These are phyloP conservation scores for Hydrangea macrophylla DNA, from an alignment of 148 eudicot species.

Conservation along the genomic window DNA sequence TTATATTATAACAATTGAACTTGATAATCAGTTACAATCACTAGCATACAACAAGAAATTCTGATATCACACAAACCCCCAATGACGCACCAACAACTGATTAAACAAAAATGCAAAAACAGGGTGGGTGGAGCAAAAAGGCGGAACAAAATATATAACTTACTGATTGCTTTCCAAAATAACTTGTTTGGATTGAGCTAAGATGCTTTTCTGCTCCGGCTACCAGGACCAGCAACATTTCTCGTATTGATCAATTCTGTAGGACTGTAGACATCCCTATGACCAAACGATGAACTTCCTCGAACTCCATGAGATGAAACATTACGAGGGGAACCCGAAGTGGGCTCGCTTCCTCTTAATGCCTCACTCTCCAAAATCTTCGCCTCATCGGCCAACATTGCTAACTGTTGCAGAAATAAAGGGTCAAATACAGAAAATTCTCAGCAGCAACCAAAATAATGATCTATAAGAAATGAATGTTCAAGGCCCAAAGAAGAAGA, in stretches of 20 bases:
- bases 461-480: background rate
- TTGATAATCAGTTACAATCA: background rate
- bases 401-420: conserved; percentile 40
- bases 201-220: conserved; percentile 38
- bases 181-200: background rate
- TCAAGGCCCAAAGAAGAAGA: background rate
- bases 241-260: conserved; percentile 26
- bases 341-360: conserved; percentile 40
- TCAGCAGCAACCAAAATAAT: background rate
- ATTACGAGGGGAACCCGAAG: conserved; percentile 52
- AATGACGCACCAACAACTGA: background rate
- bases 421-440: background rate
- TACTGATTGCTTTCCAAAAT: conserved; percentile 1
- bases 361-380: conserved; percentile 65
- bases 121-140: background rate
- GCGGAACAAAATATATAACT: background rate
- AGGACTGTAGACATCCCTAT: conserved; percentile 35
- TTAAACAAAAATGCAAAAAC: background rate
- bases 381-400: conserved; percentile 68
- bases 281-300: conserved; percentile 54
- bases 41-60: conserved; percentile 1
- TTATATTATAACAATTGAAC: background rate
- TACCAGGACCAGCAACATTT: conserved; percentile 42
- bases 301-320: conserved; percentile 48
- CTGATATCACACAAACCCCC: conserved; percentile 13